phyloP scores from a whole-genome alignment of 148 eudicot species.

The Heliamphora exappendiculata region DNA sequence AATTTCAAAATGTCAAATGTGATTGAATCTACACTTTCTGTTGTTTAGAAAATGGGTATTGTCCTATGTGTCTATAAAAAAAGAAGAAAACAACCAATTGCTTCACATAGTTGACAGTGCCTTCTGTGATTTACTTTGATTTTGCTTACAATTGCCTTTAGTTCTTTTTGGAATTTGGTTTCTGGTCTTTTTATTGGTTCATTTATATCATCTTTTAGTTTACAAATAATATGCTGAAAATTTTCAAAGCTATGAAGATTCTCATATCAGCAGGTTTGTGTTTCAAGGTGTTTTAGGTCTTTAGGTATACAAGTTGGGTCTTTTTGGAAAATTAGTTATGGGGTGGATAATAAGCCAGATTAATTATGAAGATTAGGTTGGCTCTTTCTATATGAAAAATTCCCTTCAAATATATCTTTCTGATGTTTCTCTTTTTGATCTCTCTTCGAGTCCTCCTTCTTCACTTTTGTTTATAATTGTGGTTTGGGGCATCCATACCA shows the following conservation, averaged over 20 bases:
- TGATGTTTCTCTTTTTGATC: background rate
- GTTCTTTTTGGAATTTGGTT: background rate
- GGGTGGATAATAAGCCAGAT: background rate
- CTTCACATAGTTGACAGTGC: background rate
- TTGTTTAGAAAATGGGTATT: no score
- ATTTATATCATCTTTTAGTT: no score
- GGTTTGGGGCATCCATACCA: background rate
- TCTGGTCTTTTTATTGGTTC: background rate
- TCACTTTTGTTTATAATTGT: background rate
- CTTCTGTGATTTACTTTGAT: background rate
- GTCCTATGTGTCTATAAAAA: no score
- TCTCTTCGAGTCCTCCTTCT: background rate
- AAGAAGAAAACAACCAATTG: background rate
- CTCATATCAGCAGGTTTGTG: background rate
- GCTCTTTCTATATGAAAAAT: background rate
- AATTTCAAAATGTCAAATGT: no score
- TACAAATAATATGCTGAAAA: background rate
- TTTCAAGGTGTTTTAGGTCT: background rate
- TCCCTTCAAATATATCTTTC: background rate
- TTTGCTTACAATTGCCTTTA: background rate
- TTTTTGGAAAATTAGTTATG: background rate
- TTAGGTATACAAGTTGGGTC: background rate
- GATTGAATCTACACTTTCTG: no score
- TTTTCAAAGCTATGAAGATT: background rate
- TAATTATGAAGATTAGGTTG: background rate